Percentiles rank a stretch among this genome's conserved stretches.
phyloP scores from a whole-genome alignment of 2,329 filamentous ascomycete species.

The Purpureocillium takamizusanense region DNA sequence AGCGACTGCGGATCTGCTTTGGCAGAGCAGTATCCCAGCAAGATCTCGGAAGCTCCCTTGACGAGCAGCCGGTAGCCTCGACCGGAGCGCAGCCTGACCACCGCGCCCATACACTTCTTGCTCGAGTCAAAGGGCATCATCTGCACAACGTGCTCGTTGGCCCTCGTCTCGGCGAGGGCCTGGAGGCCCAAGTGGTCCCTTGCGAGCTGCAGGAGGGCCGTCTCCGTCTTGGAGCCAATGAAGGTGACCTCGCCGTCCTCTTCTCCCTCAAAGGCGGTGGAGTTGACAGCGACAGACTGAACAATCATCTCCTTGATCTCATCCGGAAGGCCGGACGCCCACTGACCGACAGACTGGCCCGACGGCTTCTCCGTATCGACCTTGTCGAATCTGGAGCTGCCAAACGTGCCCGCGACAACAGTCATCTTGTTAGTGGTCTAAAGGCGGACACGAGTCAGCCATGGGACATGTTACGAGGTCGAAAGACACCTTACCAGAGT shows the following conservation, averaged over 20 bases:
- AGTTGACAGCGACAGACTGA: slow-evolving; percentile 43
- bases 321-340: slow-evolving; percentile 8
- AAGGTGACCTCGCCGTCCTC: slow-evolving; percentile 31
- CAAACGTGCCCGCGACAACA: slow-evolving; percentile 13
- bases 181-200: slow-evolving; percentile 38
- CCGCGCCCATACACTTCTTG: slow-evolving; percentile 45
- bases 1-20: slow-evolving; percentile 31
- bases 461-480: too few relatives aligned
- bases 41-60: slow-evolving; percentile 48
- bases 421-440: slow-evolving; percentile 19
- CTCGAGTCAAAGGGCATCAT: slow-evolving; percentile 43
- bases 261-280: slow-evolving; percentile 43
- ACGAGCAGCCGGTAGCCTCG: slow-evolving; percentile 37
- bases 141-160: slow-evolving; percentile 33
- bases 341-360: not conserved
- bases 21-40: slow-evolving; percentile 33
- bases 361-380: slow-evolving; percentile 1
- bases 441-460: not conserved
- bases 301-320: slow-evolving; percentile 24
- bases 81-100: slow-evolving; percentile 33
- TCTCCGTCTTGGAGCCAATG: slow-evolving; percentile 46
- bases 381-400: slow-evolving; percentile 11
- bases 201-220: slow-evolving; percentile 39
- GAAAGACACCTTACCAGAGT: slow-evolving; percentile 14
- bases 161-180: slow-evolving; percentile 31